These are phyloP conservation scores for Cutaneotrichosporon sp. DNA, from an alignment of 1,284 basidiomycete genomes.

Conservation along the genomic window DNA sequence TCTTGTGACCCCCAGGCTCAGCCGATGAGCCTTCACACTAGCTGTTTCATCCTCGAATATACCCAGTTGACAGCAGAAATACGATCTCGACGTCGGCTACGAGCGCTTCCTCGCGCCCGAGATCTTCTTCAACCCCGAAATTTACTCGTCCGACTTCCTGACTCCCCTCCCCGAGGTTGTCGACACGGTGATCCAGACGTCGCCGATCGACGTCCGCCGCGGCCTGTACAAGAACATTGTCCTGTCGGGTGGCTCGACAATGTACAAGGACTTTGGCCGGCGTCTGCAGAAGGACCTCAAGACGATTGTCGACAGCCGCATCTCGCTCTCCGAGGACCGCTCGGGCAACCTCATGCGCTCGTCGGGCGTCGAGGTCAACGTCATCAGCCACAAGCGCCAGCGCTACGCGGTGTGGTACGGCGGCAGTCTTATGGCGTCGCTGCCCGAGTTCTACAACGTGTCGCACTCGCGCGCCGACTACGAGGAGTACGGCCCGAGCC, in stretches of 20 bases:
- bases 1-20: too few species aligned
- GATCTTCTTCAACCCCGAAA: conserved; percentile 99
- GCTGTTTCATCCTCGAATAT: too few species aligned
- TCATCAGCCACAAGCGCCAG: conserved; percentile 98
- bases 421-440: conserved; percentile 86
- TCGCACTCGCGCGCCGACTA: conserved; percentile 98
- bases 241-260: conserved; percentile 90
- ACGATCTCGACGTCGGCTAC: conserved; percentile 90
- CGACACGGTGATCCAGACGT: conserved; percentile 92
- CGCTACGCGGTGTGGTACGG: conserved; percentile 99
- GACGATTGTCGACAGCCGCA: conserved; percentile 86
- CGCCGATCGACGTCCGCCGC: conserved; percentile 91
- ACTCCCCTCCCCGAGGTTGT: conserved; percentile 97
- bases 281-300: conserved; percentile 94
- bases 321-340: conserved; percentile 73
- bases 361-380: conserved; percentile 92
- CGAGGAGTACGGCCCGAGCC: conserved; percentile 94
- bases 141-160: conserved; percentile 96
- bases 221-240: conserved; percentile 98
- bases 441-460: conserved; percentile 97
- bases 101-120: conserved; percentile 99
- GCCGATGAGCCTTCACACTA: too few species aligned
- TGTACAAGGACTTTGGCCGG: conserved; percentile 97
- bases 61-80: conserved; percentile 65
- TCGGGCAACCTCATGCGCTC: conserved; percentile 80